Evolutionary conservation across 208 protist species (phyloP).

Genomic region (Trypanosoma platydactyli): DNA sequence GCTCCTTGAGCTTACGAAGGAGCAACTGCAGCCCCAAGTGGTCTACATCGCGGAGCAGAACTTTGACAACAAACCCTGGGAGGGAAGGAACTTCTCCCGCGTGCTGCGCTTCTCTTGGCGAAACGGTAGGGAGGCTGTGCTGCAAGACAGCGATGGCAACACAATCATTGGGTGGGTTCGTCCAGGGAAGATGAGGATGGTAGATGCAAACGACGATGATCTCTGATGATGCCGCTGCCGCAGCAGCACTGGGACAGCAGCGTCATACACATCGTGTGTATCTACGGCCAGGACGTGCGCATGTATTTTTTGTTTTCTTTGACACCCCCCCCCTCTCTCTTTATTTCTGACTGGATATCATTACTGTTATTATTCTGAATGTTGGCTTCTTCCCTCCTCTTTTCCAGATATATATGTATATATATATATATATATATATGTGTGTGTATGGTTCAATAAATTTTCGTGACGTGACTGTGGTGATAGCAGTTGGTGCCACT

Average conservation of each 20-base stretch:
- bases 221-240: constrained; percentile 27
- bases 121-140: constrained; percentile 17
- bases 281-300: too few species aligned
- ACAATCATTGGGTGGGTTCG: constrained; percentile 40
- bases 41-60: constrained; percentile 80
- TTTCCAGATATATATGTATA: neutral
- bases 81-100: constrained; percentile 55
- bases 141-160: constrained; percentile 35
- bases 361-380: too few species aligned
- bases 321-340: too few species aligned
- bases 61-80: constrained; percentile 50
- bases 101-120: constrained; percentile 51
- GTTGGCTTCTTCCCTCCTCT: neutral
- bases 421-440: neutral
- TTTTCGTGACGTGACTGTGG: too few species aligned
- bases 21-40: constrained; percentile 44
- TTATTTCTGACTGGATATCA: too few species aligned
- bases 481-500: neutral
- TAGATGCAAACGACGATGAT: constrained; percentile 29
- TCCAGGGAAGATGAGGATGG: constrained; percentile 33
- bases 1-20: constrained; percentile 33
- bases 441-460: neutral
- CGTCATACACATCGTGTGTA: too few species aligned
- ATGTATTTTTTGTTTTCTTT: neutral
- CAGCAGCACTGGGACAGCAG: too few species aligned